Conservation (phyloP, 2,329 filamentous ascomycete genomes). For the Cladorrhinum sp. region DNA sequence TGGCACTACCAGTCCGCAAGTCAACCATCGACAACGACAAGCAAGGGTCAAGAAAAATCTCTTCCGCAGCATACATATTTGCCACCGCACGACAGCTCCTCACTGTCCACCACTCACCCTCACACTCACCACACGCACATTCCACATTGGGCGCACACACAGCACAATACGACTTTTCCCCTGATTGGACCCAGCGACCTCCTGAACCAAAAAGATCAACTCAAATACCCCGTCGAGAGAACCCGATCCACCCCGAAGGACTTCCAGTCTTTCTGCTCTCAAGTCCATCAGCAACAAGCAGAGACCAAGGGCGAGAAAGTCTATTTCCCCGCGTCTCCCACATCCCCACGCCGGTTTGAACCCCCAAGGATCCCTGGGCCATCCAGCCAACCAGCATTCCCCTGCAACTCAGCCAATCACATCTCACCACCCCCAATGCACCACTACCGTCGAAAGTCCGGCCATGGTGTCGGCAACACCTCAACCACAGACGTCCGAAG, state of each 20-base stretch:
- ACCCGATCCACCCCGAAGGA: not conserved
- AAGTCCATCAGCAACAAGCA: not conserved
- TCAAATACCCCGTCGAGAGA: conserved; percentile 3
- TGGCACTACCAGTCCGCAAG: conserved; percentile 8
- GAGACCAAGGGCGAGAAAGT: not conserved
- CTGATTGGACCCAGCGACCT: not conserved
- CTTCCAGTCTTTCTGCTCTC: not conserved
- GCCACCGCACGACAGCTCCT: conserved; percentile 25
- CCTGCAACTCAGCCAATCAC: conserved; percentile 22
- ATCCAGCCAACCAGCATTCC: conserved; percentile 17
- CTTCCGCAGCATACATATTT: conserved; percentile 29
- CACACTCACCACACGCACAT: not conserved
- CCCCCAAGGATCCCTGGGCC: conserved; percentile 11
- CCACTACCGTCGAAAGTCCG: conserved; percentile 56
- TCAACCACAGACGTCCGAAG: conserved; percentile 56
- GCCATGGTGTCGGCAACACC: conserved; percentile 50
- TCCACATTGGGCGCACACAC: not conserved
- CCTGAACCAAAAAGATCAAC: not conserved
- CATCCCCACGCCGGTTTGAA: conserved; percentile 13
- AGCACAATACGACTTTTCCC: not conserved
- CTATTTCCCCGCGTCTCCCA: conserved; percentile 7
- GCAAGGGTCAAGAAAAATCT: conserved; percentile 17
- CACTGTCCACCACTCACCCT: conserved; percentile 9
- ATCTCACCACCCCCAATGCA: conserved; percentile 43
- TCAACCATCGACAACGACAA: conserved; percentile 10